Evolutionary conservation across 2,329 filamentous ascomycete genomes (phyloP), one percentile per base, ranked within the genome.

Genomic region (Pyrenophora seminiperda): DNA sequence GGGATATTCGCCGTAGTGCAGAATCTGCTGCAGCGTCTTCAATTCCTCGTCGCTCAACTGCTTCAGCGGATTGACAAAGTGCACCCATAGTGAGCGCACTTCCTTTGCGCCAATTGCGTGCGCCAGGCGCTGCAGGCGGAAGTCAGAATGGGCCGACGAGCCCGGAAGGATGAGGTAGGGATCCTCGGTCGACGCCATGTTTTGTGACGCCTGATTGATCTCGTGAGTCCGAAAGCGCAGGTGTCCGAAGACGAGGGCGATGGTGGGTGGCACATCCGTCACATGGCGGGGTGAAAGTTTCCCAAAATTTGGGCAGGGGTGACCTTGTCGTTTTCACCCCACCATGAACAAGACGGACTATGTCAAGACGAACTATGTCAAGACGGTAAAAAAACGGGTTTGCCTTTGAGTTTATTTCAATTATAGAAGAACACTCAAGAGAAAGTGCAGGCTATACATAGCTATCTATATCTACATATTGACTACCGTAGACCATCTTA

Each of bases 1-100:
- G 61, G 73, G 83, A 72, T 73, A 73, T 30, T 79, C 81, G 40
- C 83, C 84, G 63, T 87, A 86, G 43, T 79, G 78, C 40, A 88
- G 76, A 20, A 88, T 73, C 65, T 85, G 82, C 61, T 84, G 77
- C 43, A 88, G 70, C 2, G 80, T 75, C 30, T 75, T 72, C 47
- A 78, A 74, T 59, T 85, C 77, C 27, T 76, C 71, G 7, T 74
- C 70, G 48, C 56, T 56, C 39, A 80, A 63, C 43, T 68, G 63
- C 49, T 63, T 63, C 39, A 63, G 50, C 2, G 77, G 77, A 41
- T 79, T 75, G 54, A 80, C 73, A 66, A 78, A 80, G 62, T 81
- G 78, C 48, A 79, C 67, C 77, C 77, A 80, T 19, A 80, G 69
- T n/a, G 77, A 77, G 58, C 76, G 73, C 41, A 79, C 73, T 52